These are phyloP conservation scores for Paraconiothyrium brasiliense DNA, from an alignment of 2,329 filamentous ascomycete genomes.

Conservation along the genomic window DNA sequence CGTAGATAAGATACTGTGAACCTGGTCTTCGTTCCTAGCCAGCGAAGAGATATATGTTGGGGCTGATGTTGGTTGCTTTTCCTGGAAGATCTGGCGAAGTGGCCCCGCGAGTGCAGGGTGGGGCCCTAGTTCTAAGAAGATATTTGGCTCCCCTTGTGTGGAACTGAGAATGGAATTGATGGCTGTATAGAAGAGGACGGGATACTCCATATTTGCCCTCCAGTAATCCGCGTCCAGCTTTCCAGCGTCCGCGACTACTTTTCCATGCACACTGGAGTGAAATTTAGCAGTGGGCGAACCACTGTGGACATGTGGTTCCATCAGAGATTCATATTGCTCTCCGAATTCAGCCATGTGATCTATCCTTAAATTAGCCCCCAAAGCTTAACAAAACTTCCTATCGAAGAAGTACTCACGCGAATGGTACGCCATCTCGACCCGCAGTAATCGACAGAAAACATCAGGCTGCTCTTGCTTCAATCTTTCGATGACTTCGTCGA, in stretches of 20 bases:
- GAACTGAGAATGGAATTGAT: background rate
- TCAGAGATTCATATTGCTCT: slow-evolving; percentile 32
- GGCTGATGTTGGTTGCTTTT: too few species aligned
- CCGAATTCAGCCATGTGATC: slow-evolving; percentile 49
- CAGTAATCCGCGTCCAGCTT: slow-evolving; percentile 17
- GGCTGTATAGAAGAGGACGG: slow-evolving; percentile 21
- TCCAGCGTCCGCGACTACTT: background rate
- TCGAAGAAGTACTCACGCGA: slow-evolving; percentile 35
- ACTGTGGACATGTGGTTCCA: too few species aligned
- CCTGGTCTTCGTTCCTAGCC: background rate
- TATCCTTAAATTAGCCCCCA: background rate
- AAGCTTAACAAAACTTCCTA: background rate
- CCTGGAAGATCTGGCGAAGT: background rate
- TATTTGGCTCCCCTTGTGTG: background rate
- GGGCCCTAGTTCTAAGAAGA: slow-evolving; percentile 1
- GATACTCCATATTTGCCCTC: slow-evolving; percentile 19
- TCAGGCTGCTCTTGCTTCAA: background rate
- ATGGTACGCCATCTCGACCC: slow-evolving; percentile 57
- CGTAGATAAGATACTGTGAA: background rate
- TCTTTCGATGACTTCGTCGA: slow-evolving; percentile 20
- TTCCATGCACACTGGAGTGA: slow-evolving; percentile 15
- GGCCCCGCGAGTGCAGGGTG: background rate
- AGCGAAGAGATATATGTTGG: slow-evolving; percentile 4
- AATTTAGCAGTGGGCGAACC: background rate
- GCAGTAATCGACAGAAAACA: slow-evolving; percentile 37